Evolutionary conservation across 169 alveolate genomes (phyloP).

Genomic region (Toxoplasma gondii): DNA sequence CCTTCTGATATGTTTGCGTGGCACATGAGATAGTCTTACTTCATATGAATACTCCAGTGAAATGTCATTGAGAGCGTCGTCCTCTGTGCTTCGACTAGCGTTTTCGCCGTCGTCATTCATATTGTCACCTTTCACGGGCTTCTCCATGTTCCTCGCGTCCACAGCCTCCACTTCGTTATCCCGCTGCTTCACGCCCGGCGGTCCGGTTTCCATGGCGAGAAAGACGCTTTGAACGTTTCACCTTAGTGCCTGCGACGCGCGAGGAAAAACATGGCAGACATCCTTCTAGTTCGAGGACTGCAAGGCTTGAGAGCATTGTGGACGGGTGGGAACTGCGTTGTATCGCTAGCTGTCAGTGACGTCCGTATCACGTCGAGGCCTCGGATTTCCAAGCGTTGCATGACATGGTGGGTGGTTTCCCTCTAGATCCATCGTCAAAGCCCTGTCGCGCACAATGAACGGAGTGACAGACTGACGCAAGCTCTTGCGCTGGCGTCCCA

Average conservation of each 20-base stretch:
- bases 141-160: background rate
- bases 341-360: too few relatives aligned
- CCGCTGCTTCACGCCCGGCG: background rate
- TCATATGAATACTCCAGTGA: conserved; percentile 58
- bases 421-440: too few relatives aligned
- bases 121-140: background rate
- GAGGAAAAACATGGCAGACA: background rate
- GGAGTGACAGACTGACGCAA: too few relatives aligned
- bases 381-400: too few relatives aligned
- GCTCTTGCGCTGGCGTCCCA: too few relatives aligned
- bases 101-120: background rate
- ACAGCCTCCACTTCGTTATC: background rate
- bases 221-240: background rate
- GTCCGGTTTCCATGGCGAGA: background rate
- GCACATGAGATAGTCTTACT: background rate
- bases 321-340: too few relatives aligned
- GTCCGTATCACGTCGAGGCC: too few relatives aligned
- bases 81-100: conserved; percentile 1
- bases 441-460: too few relatives aligned
- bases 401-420: too few relatives aligned
- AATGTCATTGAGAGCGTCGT: conserved; percentile 44
- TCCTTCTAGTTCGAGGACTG: too few relatives aligned
- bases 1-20: too few relatives aligned
- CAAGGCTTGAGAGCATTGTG: too few relatives aligned
- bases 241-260: background rate